Percentiles rank a stretch among this genome's conserved stretches.
Evolutionary conservation across 768 basidiomycete genomes (phyloP).

Genomic region (Rubroboletus pulcherrimus): DNA sequence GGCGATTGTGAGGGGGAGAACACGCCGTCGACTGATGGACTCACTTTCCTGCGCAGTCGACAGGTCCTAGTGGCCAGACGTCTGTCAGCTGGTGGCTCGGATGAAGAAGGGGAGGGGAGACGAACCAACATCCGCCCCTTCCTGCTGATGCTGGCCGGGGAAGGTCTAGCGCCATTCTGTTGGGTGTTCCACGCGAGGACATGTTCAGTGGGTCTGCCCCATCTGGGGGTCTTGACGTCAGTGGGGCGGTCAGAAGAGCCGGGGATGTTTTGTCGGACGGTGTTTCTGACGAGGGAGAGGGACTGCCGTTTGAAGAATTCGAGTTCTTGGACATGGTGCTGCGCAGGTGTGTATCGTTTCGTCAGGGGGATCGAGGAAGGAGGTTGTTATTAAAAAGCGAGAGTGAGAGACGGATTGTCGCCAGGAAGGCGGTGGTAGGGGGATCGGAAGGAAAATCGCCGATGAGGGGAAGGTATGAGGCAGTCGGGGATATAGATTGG

Average conservation of each 20-base stretch:
- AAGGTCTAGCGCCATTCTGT: conserved; percentile 45
- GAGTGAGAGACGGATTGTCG: conserved; percentile 16
- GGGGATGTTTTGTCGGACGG: conserved; percentile 45
- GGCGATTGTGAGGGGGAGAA: conserved; percentile 4
- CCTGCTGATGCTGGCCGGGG: conserved; percentile 52
- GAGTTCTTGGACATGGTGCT: conserved; percentile 47
- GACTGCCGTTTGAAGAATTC: conserved; percentile 47
- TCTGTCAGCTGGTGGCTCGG: conserved; percentile 6
- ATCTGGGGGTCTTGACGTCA: conserved; percentile 36
- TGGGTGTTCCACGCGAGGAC: conserved; percentile 40
- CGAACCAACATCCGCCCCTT: conserved; percentile 80
- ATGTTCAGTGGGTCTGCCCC: conserved; percentile 25
- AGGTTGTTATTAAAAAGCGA: conserved; percentile 26
- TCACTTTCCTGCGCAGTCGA: conserved; percentile 75
- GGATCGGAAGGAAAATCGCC: conserved; percentile 33
- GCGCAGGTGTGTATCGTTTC: conserved; percentile 13
- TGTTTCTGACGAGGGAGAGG: conserved; percentile 45
- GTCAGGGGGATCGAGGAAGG: conserved; percentile 23
- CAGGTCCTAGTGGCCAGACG: conserved; percentile 58
- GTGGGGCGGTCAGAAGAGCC: conserved; percentile 34
- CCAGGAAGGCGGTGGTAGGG: conserved; percentile 22
- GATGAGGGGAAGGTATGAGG: conserved; percentile 15
- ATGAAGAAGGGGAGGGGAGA: conserved; percentile 13
- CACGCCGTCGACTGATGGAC: background rate
- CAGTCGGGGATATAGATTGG: conserved; percentile 31